Evolutionary conservation across 257 asterid species (phyloP), one percentile per base, ranked within the genome.

Genomic region (Jasminum sambac): DNA sequence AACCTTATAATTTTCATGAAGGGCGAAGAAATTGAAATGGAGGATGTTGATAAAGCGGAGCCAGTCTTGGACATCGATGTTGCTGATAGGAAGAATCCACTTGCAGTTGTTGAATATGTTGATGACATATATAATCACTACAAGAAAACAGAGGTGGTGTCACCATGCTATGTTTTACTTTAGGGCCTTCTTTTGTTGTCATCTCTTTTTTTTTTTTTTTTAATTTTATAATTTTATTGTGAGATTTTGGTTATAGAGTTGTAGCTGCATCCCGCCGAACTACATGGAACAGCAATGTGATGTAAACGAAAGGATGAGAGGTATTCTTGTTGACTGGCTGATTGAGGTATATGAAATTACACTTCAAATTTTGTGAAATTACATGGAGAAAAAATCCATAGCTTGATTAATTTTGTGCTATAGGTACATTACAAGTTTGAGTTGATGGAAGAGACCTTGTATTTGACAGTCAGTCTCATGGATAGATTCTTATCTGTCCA

Each of bases 351-450:
- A 8, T 19, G 14, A 34, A 26, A 50, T n/a, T 48, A 48, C 58
- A 48, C 23, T 46, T 46, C 57, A 46, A 46, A 46, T 12, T 65
- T 64, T 19, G n/a, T 36, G 52, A 69, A 30, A 8, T 75, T 1
- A 21, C 12, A 64, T 11, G 11, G 46, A 14, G 46, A 4, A 12
- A 16, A 34, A 19, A 21, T 68, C 8, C 36, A 21, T 44, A 73
- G 26, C 68, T 50, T 1, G 5, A 50, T 50, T 17, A 50, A 50
- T 11, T 17, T 17, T n/a, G 3, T 1, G 12, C 8, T 50, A 50
- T 36, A 83, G 84, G 87, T 80, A 68, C 85, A 83, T 73, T 80
- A 84, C 84, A 84, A 83, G 78, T 84, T 84, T 50, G 85, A 84
- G 70, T 72, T 84, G 73, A 73, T 84, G 85, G 85, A 84, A 8